Evolutionary conservation across 1,284 basidiomycete genomes (phyloP), one percentile per base, ranked within the genome.

Genomic region (Ceraceosorus bombacis): DNA sequence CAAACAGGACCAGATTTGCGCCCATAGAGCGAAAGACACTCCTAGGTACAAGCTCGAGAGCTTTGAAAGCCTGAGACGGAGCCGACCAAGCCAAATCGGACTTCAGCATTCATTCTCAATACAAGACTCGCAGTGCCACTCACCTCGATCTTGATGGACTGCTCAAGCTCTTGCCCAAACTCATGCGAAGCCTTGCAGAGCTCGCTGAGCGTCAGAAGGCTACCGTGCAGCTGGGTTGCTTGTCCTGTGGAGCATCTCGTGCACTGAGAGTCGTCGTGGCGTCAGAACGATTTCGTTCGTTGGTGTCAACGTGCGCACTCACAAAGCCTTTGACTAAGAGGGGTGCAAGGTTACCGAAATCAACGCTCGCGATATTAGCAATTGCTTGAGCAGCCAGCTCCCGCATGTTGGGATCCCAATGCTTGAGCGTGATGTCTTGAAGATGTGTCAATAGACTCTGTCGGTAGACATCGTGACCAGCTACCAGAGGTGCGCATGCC

Each of bases 361-460:
- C 85, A 37, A 84, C 76, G 59, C 83, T 79, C 62, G 87, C 88
- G 54, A 95, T 83, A 13, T 80, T 80, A 50, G 84, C 82, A 46
- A 95, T 79, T 3, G 90, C 87, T 65, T 86, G 82, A 1, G 92
- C 86, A n/a, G 86, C 90, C 5, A 91, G 80, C 53, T 83, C 81
- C 58, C 93, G 83, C 83, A 98, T 88, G 5, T 83, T 78, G 1
- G 82, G 77, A 76, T 97, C 93, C 93, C 94, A 97, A 78, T 98
- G 94, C 48, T 87, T 82, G 53, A 95, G 73, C 0, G 88, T 88
- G 48, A 87, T 85, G 61, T 83, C 80, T 48, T 90, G 78, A 41
- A 96, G 77, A 73, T 95, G 90, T 56, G 87, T 81, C 51, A 93
- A 78, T 60, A 97, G 81, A 57, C 81, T 82, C 0, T 78, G 66